A percentile compares a stretch with the other conserved stretches of the same genome.
phyloP scores from a whole-genome alignment of 2,329 filamentous ascomycete genomes.

The Colletotrichum abscissum region DNA sequence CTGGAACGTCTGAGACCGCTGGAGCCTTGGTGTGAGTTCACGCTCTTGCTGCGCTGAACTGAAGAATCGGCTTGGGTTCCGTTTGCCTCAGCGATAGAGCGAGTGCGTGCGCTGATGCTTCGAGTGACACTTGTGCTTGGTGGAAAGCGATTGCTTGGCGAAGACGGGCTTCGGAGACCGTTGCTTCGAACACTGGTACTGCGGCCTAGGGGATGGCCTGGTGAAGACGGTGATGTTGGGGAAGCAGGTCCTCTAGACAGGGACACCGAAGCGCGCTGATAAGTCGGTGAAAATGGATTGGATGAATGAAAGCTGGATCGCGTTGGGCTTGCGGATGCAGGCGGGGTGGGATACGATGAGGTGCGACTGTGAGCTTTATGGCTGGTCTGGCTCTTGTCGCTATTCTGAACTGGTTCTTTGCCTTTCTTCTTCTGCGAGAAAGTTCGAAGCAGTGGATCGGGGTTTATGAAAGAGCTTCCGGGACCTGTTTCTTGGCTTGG shows the following conservation, averaged over 20 bases:
- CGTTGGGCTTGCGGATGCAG: conserved; percentile 64
- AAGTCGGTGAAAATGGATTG: conserved; percentile 51
- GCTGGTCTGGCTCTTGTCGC: conserved; percentile 18
- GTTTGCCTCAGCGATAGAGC: conserved; percentile 14
- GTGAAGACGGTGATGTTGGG: conserved; percentile 34
- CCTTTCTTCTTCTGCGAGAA: conserved; percentile 41
- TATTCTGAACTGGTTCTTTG: conserved; percentile 15
- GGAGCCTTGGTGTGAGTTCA: conserved; percentile 20
- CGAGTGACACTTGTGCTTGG: conserved; percentile 47
- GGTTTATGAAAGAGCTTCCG: conserved; percentile 65
- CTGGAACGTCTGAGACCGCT: conserved; percentile 39
- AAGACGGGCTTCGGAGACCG: conserved; percentile 43
- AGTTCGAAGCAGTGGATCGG: conserved; percentile 39
- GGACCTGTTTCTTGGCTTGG: conserved; percentile 75
- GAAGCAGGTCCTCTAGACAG: conserved; percentile 30
- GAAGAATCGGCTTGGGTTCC: neutral
- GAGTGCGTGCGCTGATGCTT: conserved; percentile 39
- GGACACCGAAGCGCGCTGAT: conserved; percentile 45
- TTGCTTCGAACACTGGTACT: conserved; percentile 41
- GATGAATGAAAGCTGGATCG: conserved; percentile 57
- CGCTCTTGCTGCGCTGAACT: conserved; percentile 30
- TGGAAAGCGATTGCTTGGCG: conserved; percentile 34
- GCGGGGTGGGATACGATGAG: conserved; percentile 57
- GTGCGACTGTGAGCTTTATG: conserved; percentile 12
- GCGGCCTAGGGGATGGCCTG: conserved; percentile 35